These are phyloP conservation scores for Phaeolepiota aurea DNA, from an alignment of 768 basidiomycete genomes.

Conservation along the genomic window DNA sequence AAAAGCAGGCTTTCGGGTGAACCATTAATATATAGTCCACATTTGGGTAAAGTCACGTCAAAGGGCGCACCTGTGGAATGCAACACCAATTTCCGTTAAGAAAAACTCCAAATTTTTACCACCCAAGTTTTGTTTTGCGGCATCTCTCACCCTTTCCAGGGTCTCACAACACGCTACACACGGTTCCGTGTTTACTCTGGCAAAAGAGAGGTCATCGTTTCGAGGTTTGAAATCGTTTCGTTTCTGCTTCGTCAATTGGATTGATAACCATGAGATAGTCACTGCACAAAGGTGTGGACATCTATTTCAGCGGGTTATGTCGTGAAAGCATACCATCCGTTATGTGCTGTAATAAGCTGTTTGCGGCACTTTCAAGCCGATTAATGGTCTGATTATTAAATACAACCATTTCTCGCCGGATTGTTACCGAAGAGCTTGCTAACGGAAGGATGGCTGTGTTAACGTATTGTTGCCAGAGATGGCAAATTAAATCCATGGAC, in stretches of 20 bases:
- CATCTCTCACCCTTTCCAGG: slow-evolving; percentile 74
- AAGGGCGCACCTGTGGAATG: slow-evolving; percentile 81
- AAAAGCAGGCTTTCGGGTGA: slow-evolving; percentile 66
- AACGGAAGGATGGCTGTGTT: slow-evolving; percentile 86
- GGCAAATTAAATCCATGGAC: slow-evolving; percentile 79
- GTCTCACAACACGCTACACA: slow-evolving; percentile 80
- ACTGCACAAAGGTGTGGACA: slow-evolving; percentile 27
- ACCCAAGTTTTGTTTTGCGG: slow-evolving; percentile 65
- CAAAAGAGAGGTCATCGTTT: slow-evolving; percentile 93
- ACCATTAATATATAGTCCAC: neutral
- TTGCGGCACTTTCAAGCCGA: slow-evolving; percentile 77
- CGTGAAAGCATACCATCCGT: slow-evolving; percentile 56
- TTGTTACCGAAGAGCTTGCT: slow-evolving; percentile 76
- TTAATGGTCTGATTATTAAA: slow-evolving; percentile 87
- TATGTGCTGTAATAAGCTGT: slow-evolving; percentile 69
- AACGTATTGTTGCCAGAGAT: slow-evolving; percentile 96
- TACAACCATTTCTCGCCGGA: slow-evolving; percentile 85
- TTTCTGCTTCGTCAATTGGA: slow-evolving; percentile 86
- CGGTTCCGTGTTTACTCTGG: slow-evolving; percentile 90
- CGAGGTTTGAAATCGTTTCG: slow-evolving; percentile 94
- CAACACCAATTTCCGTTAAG: slow-evolving; percentile 87
- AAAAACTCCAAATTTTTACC: slow-evolving; percentile 93
- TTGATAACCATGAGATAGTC: slow-evolving; percentile 64
- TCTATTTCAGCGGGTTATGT: slow-evolving; percentile 3
- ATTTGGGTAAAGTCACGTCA: no score